Conservation (phyloP, 2,329 filamentous ascomycete genomes). For the Penicillium sp. region DNA sequence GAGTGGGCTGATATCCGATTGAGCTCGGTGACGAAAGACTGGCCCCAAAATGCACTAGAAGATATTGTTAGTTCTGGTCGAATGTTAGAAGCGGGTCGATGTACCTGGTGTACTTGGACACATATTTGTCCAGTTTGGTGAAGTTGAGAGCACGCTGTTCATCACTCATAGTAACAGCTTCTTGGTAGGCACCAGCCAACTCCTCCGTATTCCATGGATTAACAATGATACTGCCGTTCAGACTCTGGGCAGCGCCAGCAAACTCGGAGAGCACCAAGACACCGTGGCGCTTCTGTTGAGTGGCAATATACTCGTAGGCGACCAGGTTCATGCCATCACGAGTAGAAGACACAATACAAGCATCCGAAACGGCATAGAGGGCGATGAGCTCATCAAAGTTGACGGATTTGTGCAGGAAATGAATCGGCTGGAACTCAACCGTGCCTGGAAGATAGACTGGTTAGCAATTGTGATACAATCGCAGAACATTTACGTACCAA, state of each 20-base stretch:
- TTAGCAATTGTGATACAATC: not conserved
- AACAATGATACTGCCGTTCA: slow-evolving; percentile 90
- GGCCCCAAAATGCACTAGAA: slow-evolving; percentile 83
- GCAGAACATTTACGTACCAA: slow-evolving; percentile 54
- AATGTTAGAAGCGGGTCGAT: slow-evolving; percentile 6
- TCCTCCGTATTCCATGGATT: slow-evolving; percentile 99
- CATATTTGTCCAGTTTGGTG: slow-evolving; percentile 88
- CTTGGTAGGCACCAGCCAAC: slow-evolving; percentile 86
- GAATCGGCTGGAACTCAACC: slow-evolving; percentile 97
- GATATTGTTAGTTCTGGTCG: not conserved
- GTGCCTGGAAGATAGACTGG: slow-evolving; percentile 56
- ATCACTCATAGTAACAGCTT: slow-evolving; percentile 93
- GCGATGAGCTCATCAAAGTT: slow-evolving; percentile 92
- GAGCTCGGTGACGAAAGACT: slow-evolving; percentile 86
- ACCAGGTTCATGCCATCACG: slow-evolving; percentile 99
- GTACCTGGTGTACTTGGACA: slow-evolving; percentile 90
- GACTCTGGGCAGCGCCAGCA: slow-evolving; percentile 87
- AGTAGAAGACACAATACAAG: slow-evolving; percentile 90
- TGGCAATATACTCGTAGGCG: slow-evolving; percentile 96
- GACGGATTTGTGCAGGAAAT: slow-evolving; percentile 96
- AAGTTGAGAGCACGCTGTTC: slow-evolving; percentile 86
- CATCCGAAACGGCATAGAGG: slow-evolving; percentile 87
- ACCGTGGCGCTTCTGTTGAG: slow-evolving; percentile 84
- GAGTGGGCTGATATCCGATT: slow-evolving; percentile 54
- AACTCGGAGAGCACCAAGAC: slow-evolving; percentile 96